These are phyloP conservation scores for Penicillium glabrum DNA, from an alignment of 2,329 filamentous ascomycete genomes.

Conservation along the genomic window DNA sequence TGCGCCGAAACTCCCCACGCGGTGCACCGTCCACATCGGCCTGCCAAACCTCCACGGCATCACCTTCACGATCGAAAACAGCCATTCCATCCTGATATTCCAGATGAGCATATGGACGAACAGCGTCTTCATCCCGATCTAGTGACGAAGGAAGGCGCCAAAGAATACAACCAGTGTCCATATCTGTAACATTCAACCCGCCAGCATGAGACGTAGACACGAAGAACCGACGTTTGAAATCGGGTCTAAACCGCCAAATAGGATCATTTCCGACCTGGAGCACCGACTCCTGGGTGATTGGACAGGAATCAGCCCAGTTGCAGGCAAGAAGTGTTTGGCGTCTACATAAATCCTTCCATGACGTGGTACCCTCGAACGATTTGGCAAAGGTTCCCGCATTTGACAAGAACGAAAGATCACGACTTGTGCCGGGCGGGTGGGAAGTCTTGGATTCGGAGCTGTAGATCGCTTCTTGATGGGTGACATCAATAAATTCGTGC, in stretches of 20 bases:
- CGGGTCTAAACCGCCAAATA: conserved; percentile 48
- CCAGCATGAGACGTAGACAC: conserved; percentile 48
- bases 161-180: conserved; percentile 44
- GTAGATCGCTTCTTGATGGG: conserved; percentile 46
- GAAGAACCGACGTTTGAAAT: conserved; percentile 49
- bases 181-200: conserved; percentile 48
- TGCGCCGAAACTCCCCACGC: conserved; percentile 42
- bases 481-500: conserved; percentile 45
- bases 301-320: conserved; percentile 39
- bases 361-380: conserved; percentile 33
- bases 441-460: conserved; percentile 31
- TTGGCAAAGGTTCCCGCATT: conserved; percentile 31
- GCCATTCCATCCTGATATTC: conserved; percentile 50
- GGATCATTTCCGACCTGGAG: conserved; percentile 43
- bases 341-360: conserved; percentile 49
- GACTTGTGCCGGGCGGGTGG: conserved; percentile 24
- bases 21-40: conserved; percentile 33
- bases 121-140: conserved; percentile 28
- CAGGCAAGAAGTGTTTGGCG: conserved; percentile 39
- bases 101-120: conserved; percentile 47
- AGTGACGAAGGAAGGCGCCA: conserved; percentile 37
- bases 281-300: conserved; percentile 39
- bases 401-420: conserved; percentile 32
- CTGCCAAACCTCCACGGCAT: conserved; percentile 49
- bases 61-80: conserved; percentile 47